Evolutionary conservation across 1,284 basidiomycete genomes (phyloP), one percentile per base, ranked within the genome.

Genomic region (Agaricales sp.): DNA sequence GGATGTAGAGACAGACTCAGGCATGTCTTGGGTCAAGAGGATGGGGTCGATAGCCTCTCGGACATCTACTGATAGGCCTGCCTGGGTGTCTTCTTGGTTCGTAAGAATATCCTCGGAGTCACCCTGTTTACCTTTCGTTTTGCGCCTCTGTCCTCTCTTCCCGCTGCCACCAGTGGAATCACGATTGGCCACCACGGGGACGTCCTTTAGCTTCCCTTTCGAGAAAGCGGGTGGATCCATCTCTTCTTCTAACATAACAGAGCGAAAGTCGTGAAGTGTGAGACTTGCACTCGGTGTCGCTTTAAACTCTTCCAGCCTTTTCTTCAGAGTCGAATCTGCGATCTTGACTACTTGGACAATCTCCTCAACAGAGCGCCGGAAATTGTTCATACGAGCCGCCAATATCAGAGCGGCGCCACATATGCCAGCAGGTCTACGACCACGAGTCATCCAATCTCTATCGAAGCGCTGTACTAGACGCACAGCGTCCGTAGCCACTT

Each of bases 281-380:
- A 98, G 70, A 44, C 77, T 75, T 3, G 90, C 92, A 58, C 86
- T 92, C 0, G 87, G 82, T 1, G 94, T 98, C 57, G 78, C 80
- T 59, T 86, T 89, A 70, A 99, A 99, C 68, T 99, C 96, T 20
- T 94, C 87, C n/a, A 99, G 70, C 14, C 96, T 80, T 65, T 95
- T 95, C 67, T 87, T 84, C 49, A 99, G 70, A 2, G 96, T 99
- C 4, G 84, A 84, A 57, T 98, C 93, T 21, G 94, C 92, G 55
- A 98, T 97, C 69, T 99, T 99, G 58, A 99, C 96, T 4, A 99
- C 93, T 63, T 96, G 92, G 11, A 98, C 93, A 48, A 99, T 87
- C 66, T 99, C 96, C 60, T 94, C 88, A 2, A 98, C 77, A 19
- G 85, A 90, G 43, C 96, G 75, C 35, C 94, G 74, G 61, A 96